Base-by-base conservation (phyloP, 306 rosid genomes). In the Citrullus mucosospermus region DNA sequence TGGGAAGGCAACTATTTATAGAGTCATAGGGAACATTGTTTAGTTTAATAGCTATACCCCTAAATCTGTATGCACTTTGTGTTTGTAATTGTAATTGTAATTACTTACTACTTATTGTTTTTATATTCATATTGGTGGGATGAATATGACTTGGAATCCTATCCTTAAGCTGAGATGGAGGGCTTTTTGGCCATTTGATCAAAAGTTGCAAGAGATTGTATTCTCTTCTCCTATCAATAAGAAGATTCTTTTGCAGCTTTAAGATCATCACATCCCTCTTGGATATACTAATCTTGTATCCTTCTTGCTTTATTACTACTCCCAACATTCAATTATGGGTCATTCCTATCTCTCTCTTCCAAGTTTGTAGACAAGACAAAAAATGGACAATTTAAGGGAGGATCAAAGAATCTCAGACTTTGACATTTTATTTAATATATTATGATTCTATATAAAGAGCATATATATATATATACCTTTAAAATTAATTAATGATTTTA, bases 121-220 rank as follows among this genome's bases (percentile, higher is more conserved):
- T 12, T 36, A 70, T 12, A 12, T 17, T 9, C 20, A 12, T 1
- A 70, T 22, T 22, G 44, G 61, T 28, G 78, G 25, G 20, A 50
- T 73, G 78, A 73, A 51, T 73, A 51, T 51, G 78, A 74, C 32
- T 30, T 53, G 41, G 78, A 74, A 53, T 74, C 78, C 46, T 53
- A 74, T 53, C 78, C 9, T n/a, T n/a, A 41, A 28, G 78, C 48
- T 74, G 48, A 72, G 43, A 28, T 74, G 62, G 78, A 74, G 43
- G 44, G 15, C 16, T 2, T 9, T 32, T 2, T 71, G 76, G 58
- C n/a, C 76, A 8, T 70, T 43, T 13, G 76, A 70, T 70, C 39
- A 70, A 69, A 69, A 69, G 75, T 13, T 69, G 75, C 3, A 63
- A 39, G 70, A 66, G 14, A 16, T 62, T 62, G 69, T 30, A 38